A percentile compares a stretch with the other conserved stretches of the same genome.
Evolutionary conservation across 352 stramenopile species (phyloP).

Genomic region (Phytophthora litchii): DNA sequence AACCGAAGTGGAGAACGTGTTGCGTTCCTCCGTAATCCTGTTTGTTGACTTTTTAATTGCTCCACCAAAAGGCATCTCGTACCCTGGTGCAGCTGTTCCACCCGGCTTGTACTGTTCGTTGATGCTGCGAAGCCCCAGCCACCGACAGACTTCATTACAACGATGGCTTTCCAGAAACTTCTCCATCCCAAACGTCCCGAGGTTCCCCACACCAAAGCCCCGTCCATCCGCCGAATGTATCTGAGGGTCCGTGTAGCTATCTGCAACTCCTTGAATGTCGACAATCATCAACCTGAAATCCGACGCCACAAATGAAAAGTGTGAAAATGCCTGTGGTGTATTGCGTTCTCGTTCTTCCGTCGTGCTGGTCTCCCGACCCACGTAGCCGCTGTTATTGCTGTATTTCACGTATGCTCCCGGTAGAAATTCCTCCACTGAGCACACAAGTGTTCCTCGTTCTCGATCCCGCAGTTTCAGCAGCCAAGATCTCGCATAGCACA

Average conservation of each 20-base stretch:
- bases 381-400: constrained; percentile 88
- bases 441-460: constrained; percentile 60
- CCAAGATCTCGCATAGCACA: constrained; percentile 86
- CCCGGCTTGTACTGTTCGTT: constrained; percentile 81
- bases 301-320: constrained; percentile 86
- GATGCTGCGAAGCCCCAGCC: constrained; percentile 76
- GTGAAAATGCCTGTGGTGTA: constrained; percentile 83
- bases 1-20: constrained; percentile 81
- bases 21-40: constrained; percentile 80
- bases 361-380: constrained; percentile 78
- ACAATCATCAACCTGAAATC: constrained; percentile 88
- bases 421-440: constrained; percentile 80
- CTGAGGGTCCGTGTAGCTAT: constrained; percentile 86
- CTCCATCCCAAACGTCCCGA: constrained; percentile 87
- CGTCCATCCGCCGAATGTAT: constrained; percentile 83
- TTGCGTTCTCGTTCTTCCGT: constrained; percentile 86
- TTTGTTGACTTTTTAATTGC: constrained; percentile 88
- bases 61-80: constrained; percentile 76
- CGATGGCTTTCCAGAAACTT: constrained; percentile 88
- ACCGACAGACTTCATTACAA: constrained; percentile 88
- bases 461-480: constrained; percentile 72
- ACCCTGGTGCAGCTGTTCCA: constrained; percentile 77
- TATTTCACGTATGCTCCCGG: constrained; percentile 88
- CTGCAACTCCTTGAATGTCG: constrained; percentile 86
- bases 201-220: constrained; percentile 84